A percentile compares a stretch with the other conserved stretches of the same genome.
These are phyloP conservation scores for Arctostaphylos glauca DNA, from an alignment of 148 eudicot species.

Conservation along the genomic window DNA sequence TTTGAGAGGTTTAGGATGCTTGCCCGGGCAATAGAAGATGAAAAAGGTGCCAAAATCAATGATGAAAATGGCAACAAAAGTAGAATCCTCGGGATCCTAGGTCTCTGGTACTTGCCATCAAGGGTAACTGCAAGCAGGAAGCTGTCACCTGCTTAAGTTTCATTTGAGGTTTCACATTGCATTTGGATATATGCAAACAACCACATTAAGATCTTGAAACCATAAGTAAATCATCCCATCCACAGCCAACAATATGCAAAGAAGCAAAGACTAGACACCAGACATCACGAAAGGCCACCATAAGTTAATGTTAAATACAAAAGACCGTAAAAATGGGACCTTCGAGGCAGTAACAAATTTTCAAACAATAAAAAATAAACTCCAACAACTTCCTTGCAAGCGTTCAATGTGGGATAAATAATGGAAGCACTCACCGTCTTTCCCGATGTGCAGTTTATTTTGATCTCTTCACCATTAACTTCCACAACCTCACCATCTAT, in stretches of 20 bases:
- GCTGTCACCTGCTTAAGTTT: neutral
- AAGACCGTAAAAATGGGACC: neutral
- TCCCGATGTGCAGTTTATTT: conserved; percentile 41
- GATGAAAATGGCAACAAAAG: neutral
- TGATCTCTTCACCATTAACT: conserved; percentile 63
- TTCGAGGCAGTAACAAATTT: neutral
- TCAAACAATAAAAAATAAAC: neutral
- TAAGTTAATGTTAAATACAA: neutral
- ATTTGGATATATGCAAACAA: neutral
- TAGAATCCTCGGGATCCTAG: neutral
- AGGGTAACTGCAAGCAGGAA: neutral
- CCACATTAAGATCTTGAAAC: neutral
- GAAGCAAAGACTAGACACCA: neutral
- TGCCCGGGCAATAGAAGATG: neutral
- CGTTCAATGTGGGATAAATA: neutral
- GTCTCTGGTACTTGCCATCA: neutral
- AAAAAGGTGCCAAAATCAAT: neutral
- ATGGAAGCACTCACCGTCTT: conserved; percentile 41
- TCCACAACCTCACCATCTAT: conserved; percentile 79
- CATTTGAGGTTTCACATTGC: neutral
- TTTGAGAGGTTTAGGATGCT: conserved; percentile 1
- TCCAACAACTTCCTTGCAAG: neutral
- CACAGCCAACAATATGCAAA: neutral
- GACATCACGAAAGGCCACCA: neutral
- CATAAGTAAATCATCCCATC: neutral